Evolutionary conservation across 2,329 filamentous ascomycete genomes (phyloP).

Genomic region (Pseudogymnoascus sp.): DNA sequence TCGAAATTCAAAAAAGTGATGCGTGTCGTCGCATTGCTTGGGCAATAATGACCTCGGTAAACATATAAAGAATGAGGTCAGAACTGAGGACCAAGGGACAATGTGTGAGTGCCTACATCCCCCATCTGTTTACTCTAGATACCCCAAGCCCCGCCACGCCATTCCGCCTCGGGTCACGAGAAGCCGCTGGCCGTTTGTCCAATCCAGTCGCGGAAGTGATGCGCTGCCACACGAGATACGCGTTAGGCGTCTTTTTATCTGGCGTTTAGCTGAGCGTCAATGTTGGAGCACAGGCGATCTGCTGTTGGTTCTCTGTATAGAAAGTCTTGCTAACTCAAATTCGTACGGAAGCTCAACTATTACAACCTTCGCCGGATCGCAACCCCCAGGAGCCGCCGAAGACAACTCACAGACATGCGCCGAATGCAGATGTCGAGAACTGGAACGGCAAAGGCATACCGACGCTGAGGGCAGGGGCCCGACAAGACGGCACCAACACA

Average conservation of each 20-base stretch:
- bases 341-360: neutral
- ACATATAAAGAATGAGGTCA: conserved; percentile 9
- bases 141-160: conserved; percentile 5
- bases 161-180: neutral
- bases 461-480: neutral
- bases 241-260: neutral
- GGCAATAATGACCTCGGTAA: conserved; percentile 6
- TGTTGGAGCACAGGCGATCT: neutral
- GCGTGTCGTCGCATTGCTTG: conserved; percentile 1
- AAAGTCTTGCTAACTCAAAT: conserved; percentile 1
- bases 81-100: neutral
- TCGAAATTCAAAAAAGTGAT: neutral
- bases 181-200: neutral
- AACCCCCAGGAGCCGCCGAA: neutral
- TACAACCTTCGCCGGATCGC: conserved; percentile 7
- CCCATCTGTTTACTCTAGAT: conserved; percentile 1
- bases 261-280: neutral
- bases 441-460: conserved; percentile 5
- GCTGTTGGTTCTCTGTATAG: neutral
- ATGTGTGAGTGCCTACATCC: neutral
- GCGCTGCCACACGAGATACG: conserved; percentile 2
- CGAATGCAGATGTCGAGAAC: conserved; percentile 6
- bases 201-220: conserved; percentile 2
- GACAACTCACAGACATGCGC: conserved; percentile 1
- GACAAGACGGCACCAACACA: neutral